phyloP scores from a whole-genome alignment of 1,139 yeast species.

The Candida anutae region DNA sequence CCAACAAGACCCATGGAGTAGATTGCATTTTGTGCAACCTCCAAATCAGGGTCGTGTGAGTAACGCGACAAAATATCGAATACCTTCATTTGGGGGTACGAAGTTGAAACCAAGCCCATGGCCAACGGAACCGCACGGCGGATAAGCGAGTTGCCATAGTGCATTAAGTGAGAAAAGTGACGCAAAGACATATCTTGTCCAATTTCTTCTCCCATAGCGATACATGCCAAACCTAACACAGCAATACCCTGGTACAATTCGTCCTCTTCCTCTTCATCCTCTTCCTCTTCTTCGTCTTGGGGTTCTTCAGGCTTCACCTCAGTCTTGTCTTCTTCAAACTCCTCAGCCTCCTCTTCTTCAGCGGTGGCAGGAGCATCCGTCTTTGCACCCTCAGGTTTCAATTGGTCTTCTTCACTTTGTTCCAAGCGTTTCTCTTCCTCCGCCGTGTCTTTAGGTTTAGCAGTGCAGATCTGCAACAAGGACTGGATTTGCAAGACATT shows the following conservation, averaged over 20 bases:
- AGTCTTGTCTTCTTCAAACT: constrained; percentile 13
- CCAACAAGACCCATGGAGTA: constrained; percentile 98
- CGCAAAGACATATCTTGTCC: constrained; percentile 97
- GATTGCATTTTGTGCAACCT: constrained; percentile 91
- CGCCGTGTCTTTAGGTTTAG: constrained; percentile 32
- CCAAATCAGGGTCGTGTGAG: constrained; percentile 92
- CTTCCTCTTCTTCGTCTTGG: constrained; percentile 20
- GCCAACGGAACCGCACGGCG: constrained; percentile 96
- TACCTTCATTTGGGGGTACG: constrained; percentile 95
- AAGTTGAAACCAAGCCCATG: constrained; percentile 88
- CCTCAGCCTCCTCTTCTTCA: constrained; percentile 24
- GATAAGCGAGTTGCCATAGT: constrained; percentile 88
- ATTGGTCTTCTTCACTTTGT: constrained; percentile 31
- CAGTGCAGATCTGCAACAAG: constrained; percentile 79
- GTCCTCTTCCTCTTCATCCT: constrained; percentile 40
- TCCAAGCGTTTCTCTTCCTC: constrained; percentile 32
- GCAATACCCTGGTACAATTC: constrained; percentile 81
- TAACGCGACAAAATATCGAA: constrained; percentile 93
- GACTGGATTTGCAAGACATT: constrained; percentile 93
- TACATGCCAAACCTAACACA: constrained; percentile 87
- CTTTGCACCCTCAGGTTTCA: constrained; percentile 4
- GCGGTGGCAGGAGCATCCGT: constrained; percentile 10
- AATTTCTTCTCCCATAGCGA: constrained; percentile 97
- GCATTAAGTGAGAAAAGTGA: constrained; percentile 96
- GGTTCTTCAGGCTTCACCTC: constrained; percentile 19